Percentiles rank a stretch among this genome's conserved stretches.
Conservation (phyloP, 331 rosid genomes). For the Erythrophleum ivorense region DNA sequence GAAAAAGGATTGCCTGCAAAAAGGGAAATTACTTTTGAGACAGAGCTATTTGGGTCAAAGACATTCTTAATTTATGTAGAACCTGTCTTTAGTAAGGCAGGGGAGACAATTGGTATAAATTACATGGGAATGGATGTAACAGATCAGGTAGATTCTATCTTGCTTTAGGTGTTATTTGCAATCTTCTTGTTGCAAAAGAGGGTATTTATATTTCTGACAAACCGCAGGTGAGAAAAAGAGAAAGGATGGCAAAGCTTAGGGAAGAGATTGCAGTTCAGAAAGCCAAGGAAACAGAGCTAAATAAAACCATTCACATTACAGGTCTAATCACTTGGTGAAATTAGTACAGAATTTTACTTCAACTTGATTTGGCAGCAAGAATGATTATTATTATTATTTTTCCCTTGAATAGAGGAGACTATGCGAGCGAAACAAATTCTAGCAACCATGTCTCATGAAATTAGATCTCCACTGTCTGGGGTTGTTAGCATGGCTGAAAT, state of each 20-base stretch:
- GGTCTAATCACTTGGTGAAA: slow-evolving; percentile 50
- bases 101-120: slow-evolving; percentile 89
- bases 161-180: not conserved
- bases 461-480: slow-evolving; percentile 91
- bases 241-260: slow-evolving; percentile 83
- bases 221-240: slow-evolving; percentile 85
- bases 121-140: slow-evolving; percentile 98
- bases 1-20: slow-evolving; percentile 89
- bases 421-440: slow-evolving; percentile 98
- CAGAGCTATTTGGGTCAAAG: slow-evolving; percentile 83
- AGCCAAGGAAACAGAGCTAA: slow-evolving; percentile 92
- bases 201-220: slow-evolving; percentile 31
- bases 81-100: slow-evolving; percentile 94
- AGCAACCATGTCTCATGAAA: slow-evolving; percentile 99
- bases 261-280: slow-evolving; percentile 95
- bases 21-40: slow-evolving; percentile 92
- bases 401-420: slow-evolving; percentile 64
- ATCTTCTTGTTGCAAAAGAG: slow-evolving; percentile 4
- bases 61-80: slow-evolving; percentile 91
- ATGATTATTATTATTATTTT: slow-evolving; percentile 28
- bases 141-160: slow-evolving; percentile 75
- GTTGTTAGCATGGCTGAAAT: slow-evolving; percentile 97
- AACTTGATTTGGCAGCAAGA: slow-evolving; percentile 16
- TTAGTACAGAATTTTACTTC: slow-evolving; percentile 24
- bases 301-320: slow-evolving; percentile 94